Evolutionary conservation across 2,329 filamentous ascomycete species (phyloP), one percentile per base, ranked within the genome.

Genomic region (Parascedosporium putredinis): DNA sequence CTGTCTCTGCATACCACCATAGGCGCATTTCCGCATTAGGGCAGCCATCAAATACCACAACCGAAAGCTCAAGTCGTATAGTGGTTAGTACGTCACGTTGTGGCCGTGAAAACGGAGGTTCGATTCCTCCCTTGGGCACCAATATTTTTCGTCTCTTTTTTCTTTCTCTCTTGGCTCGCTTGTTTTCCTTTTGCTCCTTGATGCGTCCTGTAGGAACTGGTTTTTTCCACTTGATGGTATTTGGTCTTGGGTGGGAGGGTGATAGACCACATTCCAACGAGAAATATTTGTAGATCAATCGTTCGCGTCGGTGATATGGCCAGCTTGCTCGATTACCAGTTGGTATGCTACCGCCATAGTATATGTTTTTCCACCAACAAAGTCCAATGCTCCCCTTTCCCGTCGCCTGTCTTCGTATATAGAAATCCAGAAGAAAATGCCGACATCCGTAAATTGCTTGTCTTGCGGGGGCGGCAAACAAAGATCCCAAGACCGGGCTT

Each of bases 81-180:
- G 38, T 23, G 38, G 38, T 42, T 23, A 42, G 38, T 42, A 42
- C 38, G 38, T 20, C 38, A 42, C 38, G 38, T 42, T 42, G 38
- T 42, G 38, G 38, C 38, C 38, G 38, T 42, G 38, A 20, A 42
- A 42, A 42, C 38, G 38, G 38, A 42, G 38, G 38, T 42, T 42
- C 38, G 38, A 42, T 23, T 42, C 38, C 38, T 42, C 38, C 38
- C 38, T 42, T 42, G 38, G 38, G 38, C 38, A 42, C 6, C 27
- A 31, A 31, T 31, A 31, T 31, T 31, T 40, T 40, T 40, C 18
- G 18, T 18, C 18, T 23, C n/a, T 16, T 40, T 20, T 40, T 40
- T 40, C 22, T 40, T 40, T 4, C 18, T n/a, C n/a, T n/a, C n/a
- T n/a, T n/a, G n/a, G n/a, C n/a, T n/a, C n/a, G n/a, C n/a, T n/a